Evolutionary conservation across 192 early-diverging fungal species (phyloP).

Genomic region (Ambispora gerdemannii): DNA sequence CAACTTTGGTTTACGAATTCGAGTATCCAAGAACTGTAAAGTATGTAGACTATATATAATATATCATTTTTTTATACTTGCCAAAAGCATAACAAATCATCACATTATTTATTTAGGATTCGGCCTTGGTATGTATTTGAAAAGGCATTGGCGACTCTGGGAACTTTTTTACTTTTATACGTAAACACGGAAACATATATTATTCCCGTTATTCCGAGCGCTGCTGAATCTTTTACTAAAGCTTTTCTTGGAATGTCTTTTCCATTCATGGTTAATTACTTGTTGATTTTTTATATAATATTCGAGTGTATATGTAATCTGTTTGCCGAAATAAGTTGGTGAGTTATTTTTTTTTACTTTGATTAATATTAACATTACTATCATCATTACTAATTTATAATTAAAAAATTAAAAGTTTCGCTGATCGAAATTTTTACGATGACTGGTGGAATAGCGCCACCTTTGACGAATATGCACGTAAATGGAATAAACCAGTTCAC

Average conservation of each 20-base stretch:
- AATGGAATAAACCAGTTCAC: conserved; percentile 97
- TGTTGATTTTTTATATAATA: conserved; percentile 91
- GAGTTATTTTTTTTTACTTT: conserved; percentile 28
- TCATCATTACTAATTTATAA: not conserved
- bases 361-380: not conserved
- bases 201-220: conserved; percentile 70
- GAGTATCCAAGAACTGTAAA: conserved; percentile 83
- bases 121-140: conserved; percentile 86
- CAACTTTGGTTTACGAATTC: conserved; percentile 90
- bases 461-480: conserved; percentile 92
- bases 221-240: conserved; percentile 50
- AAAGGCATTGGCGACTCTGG: conserved; percentile 72
- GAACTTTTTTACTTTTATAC: conserved; percentile 78
- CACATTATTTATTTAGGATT: conserved; percentile 50
- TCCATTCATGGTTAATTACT: conserved; percentile 89
- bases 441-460: conserved; percentile 96
- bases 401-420: conserved; percentile 59
- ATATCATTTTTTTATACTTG: not conserved
- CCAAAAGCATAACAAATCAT: no score
- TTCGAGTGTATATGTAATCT: conserved; percentile 96
- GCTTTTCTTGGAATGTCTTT: conserved; percentile 72
- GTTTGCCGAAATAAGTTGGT: conserved; percentile 89
- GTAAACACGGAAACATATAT: conserved; percentile 86
- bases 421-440: conserved; percentile 96
- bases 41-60: conserved; percentile 41